phyloP scores from a whole-genome alignment of 1,284 basidiomycete species.

The Cryptococcus wingfieldii region DNA sequence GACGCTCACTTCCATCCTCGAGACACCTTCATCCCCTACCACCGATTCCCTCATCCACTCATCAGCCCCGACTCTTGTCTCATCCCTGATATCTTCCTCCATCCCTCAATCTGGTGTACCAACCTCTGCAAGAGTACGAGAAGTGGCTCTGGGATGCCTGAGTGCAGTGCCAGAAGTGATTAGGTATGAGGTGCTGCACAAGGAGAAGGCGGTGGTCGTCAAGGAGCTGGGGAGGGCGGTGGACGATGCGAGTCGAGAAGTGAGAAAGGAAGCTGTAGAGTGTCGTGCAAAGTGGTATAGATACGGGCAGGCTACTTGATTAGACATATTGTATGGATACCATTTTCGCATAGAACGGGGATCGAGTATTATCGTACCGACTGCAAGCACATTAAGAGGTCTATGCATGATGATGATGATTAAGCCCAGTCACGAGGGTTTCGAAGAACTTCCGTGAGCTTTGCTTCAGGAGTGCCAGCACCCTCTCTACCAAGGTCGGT shows the following conservation, averaged over 20 bases:
- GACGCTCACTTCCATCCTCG: constrained; percentile 68
- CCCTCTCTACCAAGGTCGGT: constrained; percentile 66
- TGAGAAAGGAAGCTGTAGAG: constrained; percentile 81
- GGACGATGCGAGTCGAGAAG: constrained; percentile 76
- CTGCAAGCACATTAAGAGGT: neutral
- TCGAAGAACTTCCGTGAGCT: constrained; percentile 64
- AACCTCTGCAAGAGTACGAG: constrained; percentile 57
- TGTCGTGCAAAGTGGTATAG: constrained; percentile 57
- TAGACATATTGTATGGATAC: too few species aligned
- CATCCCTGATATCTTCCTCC: constrained; percentile 63
- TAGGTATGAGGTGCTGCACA: constrained; percentile 72
- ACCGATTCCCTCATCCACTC: constrained; percentile 1
- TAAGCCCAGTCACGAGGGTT: constrained; percentile 65
- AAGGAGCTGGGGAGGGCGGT: constrained; percentile 67
- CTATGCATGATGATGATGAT: neutral
- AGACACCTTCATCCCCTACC: constrained; percentile 41
- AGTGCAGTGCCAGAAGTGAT: constrained; percentile 67
- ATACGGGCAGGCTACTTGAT: constrained; percentile 11
- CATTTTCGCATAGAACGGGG: neutral
- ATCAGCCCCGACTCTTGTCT: constrained; percentile 53
- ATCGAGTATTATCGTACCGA: neutral
- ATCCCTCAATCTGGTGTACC: constrained; percentile 20
- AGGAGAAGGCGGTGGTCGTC: constrained; percentile 66
- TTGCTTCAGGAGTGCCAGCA: constrained; percentile 64
- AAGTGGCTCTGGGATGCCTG: constrained; percentile 70